Conservation (phyloP, 202 grass and related monocot species). For the Zoysia matrella region DNA sequence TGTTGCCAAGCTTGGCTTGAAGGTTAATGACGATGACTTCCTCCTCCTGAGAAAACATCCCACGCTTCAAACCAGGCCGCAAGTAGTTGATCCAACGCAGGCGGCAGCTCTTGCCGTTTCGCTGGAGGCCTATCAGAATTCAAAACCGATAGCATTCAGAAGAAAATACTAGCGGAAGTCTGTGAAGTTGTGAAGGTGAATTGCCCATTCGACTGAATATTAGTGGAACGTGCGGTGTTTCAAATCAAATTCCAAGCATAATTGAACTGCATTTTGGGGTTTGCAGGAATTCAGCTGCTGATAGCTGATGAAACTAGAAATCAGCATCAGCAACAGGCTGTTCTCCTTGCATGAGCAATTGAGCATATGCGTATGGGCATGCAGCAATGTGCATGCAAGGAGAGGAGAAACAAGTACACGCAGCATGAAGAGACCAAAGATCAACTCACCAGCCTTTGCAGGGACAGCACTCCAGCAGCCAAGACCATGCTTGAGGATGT, state of each 20-base stretch:
- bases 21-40: slow-evolving; percentile 74
- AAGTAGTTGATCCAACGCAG: slow-evolving; percentile 75
- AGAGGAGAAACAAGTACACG: too few relatives aligned
- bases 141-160: slow-evolving; percentile 10
- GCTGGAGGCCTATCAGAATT: slow-evolving; percentile 56
- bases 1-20: slow-evolving; percentile 82
- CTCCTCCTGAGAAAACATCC: slow-evolving; percentile 76
- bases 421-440: too few relatives aligned
- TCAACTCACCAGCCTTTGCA: slow-evolving; percentile 70
- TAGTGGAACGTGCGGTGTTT: too few relatives aligned
- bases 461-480: slow-evolving; percentile 90
- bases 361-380: background rate
- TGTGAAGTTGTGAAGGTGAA: too few relatives aligned
- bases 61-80: slow-evolving; percentile 71
- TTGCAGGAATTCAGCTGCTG: too few relatives aligned
- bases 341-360: slow-evolving; percentile 18
- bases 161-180: background rate
- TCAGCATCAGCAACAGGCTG: background rate
- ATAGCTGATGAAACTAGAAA: background rate
- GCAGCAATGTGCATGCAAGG: slow-evolving; percentile 6
- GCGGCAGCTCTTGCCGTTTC: slow-evolving; percentile 63
- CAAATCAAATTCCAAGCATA: too few relatives aligned
- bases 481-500: slow-evolving; percentile 76
- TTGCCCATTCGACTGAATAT: too few relatives aligned
- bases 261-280: too few relatives aligned